A percentile compares a stretch with the other conserved stretches of the same genome.
Conservation (phyloP, 108 stramenopile species). For the Mediolabrus comicus region DNA sequence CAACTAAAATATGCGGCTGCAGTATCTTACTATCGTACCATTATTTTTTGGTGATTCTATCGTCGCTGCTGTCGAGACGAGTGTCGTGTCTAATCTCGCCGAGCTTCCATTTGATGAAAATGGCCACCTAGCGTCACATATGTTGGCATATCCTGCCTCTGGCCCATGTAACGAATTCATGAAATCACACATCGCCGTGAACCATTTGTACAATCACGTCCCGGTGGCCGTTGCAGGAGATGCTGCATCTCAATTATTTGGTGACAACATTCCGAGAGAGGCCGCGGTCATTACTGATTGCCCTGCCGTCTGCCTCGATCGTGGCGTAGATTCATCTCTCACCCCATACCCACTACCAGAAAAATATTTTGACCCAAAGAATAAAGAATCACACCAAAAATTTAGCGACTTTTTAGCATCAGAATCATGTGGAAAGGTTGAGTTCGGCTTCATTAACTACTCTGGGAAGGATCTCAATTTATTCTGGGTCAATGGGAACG, state of each 20-base stretch:
- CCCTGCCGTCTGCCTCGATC: conserved; percentile 50
- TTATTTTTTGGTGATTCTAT: not conserved
- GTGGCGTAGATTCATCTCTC: conserved; percentile 37
- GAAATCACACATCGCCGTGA: not conserved
- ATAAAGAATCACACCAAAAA: conserved; percentile 34
- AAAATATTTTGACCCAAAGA: conserved; percentile 26
- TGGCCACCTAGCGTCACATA: conserved; percentile 34
- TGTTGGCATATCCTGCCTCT: conserved; percentile 42
- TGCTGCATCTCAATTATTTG: conserved; percentile 21
- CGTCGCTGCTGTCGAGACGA: not conserved
- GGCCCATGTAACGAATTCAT: conserved; percentile 34
- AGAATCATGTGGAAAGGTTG: conserved; percentile 41
- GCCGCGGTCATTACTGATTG: conserved; percentile 15
- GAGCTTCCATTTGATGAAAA: conserved; percentile 51
- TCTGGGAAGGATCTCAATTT: conserved; percentile 32
- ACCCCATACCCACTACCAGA: conserved; percentile 38
- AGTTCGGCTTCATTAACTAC: conserved; percentile 67
- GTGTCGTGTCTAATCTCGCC: conserved; percentile 14
- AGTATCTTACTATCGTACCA: not conserved
- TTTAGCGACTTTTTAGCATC: conserved; percentile 13
- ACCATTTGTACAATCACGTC: conserved; percentile 18
- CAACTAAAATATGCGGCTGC: not conserved
- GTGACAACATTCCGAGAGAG: not conserved
- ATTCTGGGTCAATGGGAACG: conserved; percentile 48
- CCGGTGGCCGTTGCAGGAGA: conserved; percentile 37